Evolutionary conservation across 805 yeast species (phyloP), one percentile per base, ranked within the genome.

Genomic region (Lipomyces spencermartinsiae): DNA sequence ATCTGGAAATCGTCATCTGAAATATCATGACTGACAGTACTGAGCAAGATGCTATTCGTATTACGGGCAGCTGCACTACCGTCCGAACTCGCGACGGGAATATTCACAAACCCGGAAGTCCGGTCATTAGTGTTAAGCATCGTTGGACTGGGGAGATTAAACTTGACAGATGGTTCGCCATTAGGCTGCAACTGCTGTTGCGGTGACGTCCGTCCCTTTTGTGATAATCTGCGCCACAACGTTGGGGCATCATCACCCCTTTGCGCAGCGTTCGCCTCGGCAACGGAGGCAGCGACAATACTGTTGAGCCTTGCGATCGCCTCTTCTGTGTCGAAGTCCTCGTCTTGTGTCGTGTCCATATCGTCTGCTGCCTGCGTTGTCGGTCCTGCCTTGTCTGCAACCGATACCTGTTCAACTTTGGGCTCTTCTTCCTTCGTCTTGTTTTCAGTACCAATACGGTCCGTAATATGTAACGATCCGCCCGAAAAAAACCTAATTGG

Each of bases 101-200:
- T 61, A n/a, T 64, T 39, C 19, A 67, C 69, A 25, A 59, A 62
- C 7, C 55, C 68, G n/a, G 55, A n/a, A 7, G 70, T 67, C 16
- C 43, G 22, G 31, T 64, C 61, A 4, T 59, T 10, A 6, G 57
- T 35, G n/a, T 39, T 31, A n/a, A 67, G 58, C 59, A 58, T 61
- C 33, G 70, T 60, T 16, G 70, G 66, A 53, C 69, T 66, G 19
- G 69, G 69, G 51, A 66, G 54, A 14, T n/a, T 34, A 54, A 63
- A 46, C 25, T 53, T 31, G 35, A 59, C 25, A n/a, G 61, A 29
- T 16, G 58, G 58, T 16, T 25, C 58, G 9, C 31, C 25, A 35
- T 58, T 46, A 31, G 33, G 43, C 34, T 29, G 55, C 43, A 54
- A 31, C 22, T 9, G 64, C 58, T 6, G 58, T 39, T 10, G 49